Base-by-base conservation (phyloP, 305 asterid species). In the Galium porrigens region DNA sequence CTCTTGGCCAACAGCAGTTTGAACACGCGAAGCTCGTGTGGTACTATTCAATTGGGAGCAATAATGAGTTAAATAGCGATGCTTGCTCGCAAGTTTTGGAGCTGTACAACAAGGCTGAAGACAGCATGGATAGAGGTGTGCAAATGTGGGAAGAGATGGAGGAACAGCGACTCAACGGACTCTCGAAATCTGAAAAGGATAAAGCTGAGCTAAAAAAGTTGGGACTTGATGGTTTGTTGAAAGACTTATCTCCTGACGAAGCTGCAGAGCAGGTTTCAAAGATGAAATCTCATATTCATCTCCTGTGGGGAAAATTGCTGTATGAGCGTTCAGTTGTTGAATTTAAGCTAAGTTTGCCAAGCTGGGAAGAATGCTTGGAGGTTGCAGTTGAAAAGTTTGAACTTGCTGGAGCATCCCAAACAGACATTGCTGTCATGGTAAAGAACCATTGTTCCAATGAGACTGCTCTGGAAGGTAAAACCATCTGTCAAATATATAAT, bases 91-190 rank as follows among this genome's bases (percentile, higher is more conserved):
- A 86, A 74, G 82, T 88, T 61, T 67, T 88, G 82, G 96, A 90
- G 70, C 76, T 90, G 18, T 90, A 83, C 70, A 90, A 90, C 82
- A 85, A 78, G 79, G 94, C 97, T 6, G 97, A 90, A 80, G 97
- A 90, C 74, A 80, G 89, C 82, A 84, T 90, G 88, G 97, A 90
- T 77, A 84, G 79, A 78, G 95, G 97, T 64, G 82, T 85, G 80
- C 90, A 90, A 66, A 78, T 86, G 65, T 87, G 95, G 97, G 97
- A 90, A 80, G 94, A 83, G 83, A 83, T 85, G 85, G 95, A 90
- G 65, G 97, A 90, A 72, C 84, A 86, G 59, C 87, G 89, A 61
- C 94, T 90, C 51, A 87, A 90, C 64, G 95, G 97, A 37, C 86
- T 90, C 54, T 84, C 90, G 4, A 83, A 78, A 68, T 72, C 67